Evolutionary conservation across 352 stramenopile species (phyloP).

Genomic region (Phytophthora nicotianae): DNA sequence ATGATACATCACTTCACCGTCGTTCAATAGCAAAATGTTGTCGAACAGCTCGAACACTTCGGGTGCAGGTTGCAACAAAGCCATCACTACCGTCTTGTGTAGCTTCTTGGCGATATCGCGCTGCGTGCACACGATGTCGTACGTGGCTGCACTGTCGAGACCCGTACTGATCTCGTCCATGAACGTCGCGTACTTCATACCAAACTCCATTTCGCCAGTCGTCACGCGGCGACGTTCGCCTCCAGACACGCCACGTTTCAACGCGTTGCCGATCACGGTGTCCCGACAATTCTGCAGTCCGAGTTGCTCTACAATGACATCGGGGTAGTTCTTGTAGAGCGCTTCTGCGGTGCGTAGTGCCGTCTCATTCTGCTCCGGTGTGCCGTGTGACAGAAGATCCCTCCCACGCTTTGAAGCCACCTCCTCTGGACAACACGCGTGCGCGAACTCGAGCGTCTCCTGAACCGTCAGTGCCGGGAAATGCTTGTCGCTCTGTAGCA

Average conservation of each 20-base stretch:
- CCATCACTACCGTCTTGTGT: conserved; percentile 49
- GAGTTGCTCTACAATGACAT: conserved; percentile 28
- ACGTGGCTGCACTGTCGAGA: conserved; percentile 85
- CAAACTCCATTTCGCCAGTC: conserved; percentile 88
- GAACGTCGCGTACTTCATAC: conserved; percentile 73
- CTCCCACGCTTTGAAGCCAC: conserved; percentile 54
- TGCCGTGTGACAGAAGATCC: conserved; percentile 41
- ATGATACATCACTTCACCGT: conserved; percentile 56
- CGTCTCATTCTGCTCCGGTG: conserved; percentile 21
- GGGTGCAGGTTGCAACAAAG: conserved; percentile 42
- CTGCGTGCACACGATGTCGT: conserved; percentile 70
- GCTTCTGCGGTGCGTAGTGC: conserved; percentile 11
- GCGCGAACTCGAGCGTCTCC: conserved; percentile 38
- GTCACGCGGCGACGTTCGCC: conserved; percentile 87
- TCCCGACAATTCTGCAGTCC: conserved; percentile 41
- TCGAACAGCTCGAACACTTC: conserved; percentile 57
- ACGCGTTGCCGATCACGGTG: conserved; percentile 46
- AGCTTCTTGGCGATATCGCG: conserved; percentile 33
- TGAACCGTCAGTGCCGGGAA: conserved; percentile 34
- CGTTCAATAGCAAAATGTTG: conserved; percentile 71
- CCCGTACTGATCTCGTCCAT: conserved; percentile 90
- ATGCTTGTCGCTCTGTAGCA: conserved; percentile 34
- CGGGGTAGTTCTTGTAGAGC: conserved; percentile 33
- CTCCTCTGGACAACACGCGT: conserved; percentile 26
- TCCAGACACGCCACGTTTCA: conserved; percentile 63